phyloP scores from a whole-genome alignment of 306 rosid species.

The Comarum palustre region DNA sequence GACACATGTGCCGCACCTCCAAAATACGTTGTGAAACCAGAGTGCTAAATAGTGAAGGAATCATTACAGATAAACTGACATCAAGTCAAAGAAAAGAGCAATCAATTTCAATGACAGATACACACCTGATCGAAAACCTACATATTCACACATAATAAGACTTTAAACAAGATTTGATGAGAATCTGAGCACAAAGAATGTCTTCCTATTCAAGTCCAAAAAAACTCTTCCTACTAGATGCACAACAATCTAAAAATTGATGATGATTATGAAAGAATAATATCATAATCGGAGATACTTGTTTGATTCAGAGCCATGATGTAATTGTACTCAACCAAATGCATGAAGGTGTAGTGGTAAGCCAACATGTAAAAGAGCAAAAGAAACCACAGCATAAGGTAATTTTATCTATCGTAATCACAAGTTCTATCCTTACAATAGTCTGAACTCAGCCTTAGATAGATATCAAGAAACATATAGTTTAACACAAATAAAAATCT shows the following conservation, averaged over 20 bases:
- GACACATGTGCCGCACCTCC: background rate
- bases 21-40: no score
- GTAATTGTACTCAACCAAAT: background rate
- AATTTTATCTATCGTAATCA: background rate
- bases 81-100: background rate
- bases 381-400: background rate
- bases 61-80: background rate
- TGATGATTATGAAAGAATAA: background rate
- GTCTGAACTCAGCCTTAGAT: slow-evolving; percentile 10
- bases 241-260: background rate
- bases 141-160: background rate
- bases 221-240: background rate
- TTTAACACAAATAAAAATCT: background rate
- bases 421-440: slow-evolving; percentile 16
- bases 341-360: background rate
- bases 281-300: background rate
- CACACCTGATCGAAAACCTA: background rate
- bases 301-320: background rate
- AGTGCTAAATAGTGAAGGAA: background rate
- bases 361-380: background rate
- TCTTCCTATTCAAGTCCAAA: no score
- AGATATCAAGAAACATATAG: slow-evolving; percentile 7
- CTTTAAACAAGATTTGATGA: background rate
- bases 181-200: background rate
- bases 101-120: background rate